These are phyloP conservation scores for Diaporthe citriasiana DNA, from an alignment of 2,329 filamentous ascomycete genomes.

Conservation along the genomic window DNA sequence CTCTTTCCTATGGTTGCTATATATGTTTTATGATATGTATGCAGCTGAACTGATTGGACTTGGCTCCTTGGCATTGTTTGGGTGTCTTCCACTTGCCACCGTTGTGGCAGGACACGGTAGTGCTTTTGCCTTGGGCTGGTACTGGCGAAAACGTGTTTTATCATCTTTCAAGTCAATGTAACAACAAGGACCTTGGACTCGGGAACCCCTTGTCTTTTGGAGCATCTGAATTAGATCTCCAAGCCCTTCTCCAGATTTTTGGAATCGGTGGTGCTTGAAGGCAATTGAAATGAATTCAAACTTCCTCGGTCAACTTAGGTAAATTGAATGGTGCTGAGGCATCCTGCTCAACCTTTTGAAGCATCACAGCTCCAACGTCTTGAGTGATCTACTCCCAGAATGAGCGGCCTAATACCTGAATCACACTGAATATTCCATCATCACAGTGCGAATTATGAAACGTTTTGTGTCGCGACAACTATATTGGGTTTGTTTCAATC, in stretches of 20 bases:
- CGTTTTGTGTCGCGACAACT: not conserved
- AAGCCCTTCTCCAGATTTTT: too few relatives aligned
- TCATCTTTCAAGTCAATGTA: too few relatives aligned
- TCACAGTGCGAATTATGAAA: not conserved
- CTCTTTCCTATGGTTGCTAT: conserved; percentile 38
- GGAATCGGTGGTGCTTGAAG: too few relatives aligned
- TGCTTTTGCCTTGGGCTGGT: too few relatives aligned
- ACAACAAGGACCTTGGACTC: too few relatives aligned
- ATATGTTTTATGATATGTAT: conserved; percentile 15
- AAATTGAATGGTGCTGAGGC: not conserved
- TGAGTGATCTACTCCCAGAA: too few relatives aligned
- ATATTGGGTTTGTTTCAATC: not conserved
- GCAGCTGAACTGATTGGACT: conserved; percentile 3
- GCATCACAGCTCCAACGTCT: not conserved
- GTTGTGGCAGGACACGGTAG: too few relatives aligned
- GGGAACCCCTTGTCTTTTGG: too few relatives aligned
- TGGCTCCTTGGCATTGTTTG: not conserved
- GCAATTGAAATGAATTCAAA: not conserved
- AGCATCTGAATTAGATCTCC: too few relatives aligned
- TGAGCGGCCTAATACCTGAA: not conserved
- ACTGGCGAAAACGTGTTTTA: too few relatives aligned
- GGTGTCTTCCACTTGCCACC: not conserved
- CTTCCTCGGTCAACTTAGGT: not conserved
- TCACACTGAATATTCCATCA: not conserved
- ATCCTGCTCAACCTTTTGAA: not conserved